Evolutionary conservation across 306 rosid genomes (phyloP), one percentile per base, ranked within the genome.

Genomic region (Quercus suber): DNA sequence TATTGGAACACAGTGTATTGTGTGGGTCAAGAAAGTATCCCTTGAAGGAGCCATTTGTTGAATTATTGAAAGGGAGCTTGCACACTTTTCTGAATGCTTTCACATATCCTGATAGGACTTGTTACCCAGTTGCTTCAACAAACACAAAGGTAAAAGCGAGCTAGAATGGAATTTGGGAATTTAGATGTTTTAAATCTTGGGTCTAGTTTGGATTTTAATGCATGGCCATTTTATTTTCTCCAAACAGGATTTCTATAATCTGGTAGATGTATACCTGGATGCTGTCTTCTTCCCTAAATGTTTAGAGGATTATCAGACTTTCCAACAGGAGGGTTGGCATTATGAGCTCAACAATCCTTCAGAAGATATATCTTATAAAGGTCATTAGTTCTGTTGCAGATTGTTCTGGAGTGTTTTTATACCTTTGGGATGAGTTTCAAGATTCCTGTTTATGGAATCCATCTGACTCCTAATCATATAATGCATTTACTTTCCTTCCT

Each of bases 261-360:
- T 93, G 81, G 98, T 96, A 19, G 98, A 96, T 70, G 99, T 96
- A 61, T 96, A 96, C 89, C 91, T 96, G 64, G 98, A 96, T 74
- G 99, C 99, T 2, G 99, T 96, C 51, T 96, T 96, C 92, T 96
- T 96, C 83, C 99, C 99, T 5, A 89, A 85, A 71, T 96, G 99
- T 30, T 91, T 93, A 53, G 94, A 96, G 76, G 97, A 96, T 84
- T 59, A 84, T 73, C 89, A 82, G 81, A 93, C 97, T 41, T 96
- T 96, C 84, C 99, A 96, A 79, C 98, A 96, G 83, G 98, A 96
- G 93, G 99, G 99, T 77, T 96, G 99, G 99, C 99, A 96, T 81
- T 96, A 89, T 70, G 99, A 96, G 84, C 96, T 96, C 75, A 82
- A 93, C n/a, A 77, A 96, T 85, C 98, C 99, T 73, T 86, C 97